Base-by-base conservation (phyloP, 2,329 filamentous ascomycete species). In the Colletotrichum ledebouriae region DNA sequence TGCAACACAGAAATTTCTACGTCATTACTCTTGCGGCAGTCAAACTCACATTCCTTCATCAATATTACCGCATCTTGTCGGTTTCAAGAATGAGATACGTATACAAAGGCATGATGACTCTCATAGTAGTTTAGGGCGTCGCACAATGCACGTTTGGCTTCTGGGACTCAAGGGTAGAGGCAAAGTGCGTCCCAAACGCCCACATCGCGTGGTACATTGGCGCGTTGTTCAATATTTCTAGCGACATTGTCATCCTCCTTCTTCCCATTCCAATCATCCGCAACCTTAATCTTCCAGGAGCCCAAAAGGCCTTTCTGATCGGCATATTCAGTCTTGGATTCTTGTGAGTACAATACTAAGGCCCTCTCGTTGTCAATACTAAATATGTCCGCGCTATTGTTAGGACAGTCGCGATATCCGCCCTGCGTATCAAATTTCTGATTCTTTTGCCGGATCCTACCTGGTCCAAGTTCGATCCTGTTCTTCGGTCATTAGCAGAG, bases 261-360 rank as follows among this genome's bases (percentile, higher is more conserved):
- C 56, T 59, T 4, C 56, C 42, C 11, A 34, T 59, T n/a, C 56
- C 42, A 11, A 12, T 49, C 6, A 46, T 59, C 4, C 56, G 42
- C 11, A 59, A 22, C 2, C 42, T 59, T 7, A 59, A 59, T 4
- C 42, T 59, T 9, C 56, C 56, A 10, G 56, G 11, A 5, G 47
- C 56, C 4, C 56, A 59, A 39, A 59, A 59, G n/a, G 56, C 42
- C n/a, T 59, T 59, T n/a, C 42, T 59, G 7, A n/a, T 47, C 6
- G 41, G 56, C 12, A 59, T 59, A 20, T 59, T 59, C 29, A 59
- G 56, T n/a, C 6, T 59, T 12, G 56, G 41, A 7, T 59, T 49
- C n/a, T 47, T 59, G 56, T 59, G 13, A 59, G 56, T 6, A n/a
- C 17, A 3, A 22, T 25, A 10, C 4, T 9, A 11, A 52, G 13